Evolutionary conservation across 305 asterid genomes (phyloP).

Genomic region (Coffea humblotiana): DNA sequence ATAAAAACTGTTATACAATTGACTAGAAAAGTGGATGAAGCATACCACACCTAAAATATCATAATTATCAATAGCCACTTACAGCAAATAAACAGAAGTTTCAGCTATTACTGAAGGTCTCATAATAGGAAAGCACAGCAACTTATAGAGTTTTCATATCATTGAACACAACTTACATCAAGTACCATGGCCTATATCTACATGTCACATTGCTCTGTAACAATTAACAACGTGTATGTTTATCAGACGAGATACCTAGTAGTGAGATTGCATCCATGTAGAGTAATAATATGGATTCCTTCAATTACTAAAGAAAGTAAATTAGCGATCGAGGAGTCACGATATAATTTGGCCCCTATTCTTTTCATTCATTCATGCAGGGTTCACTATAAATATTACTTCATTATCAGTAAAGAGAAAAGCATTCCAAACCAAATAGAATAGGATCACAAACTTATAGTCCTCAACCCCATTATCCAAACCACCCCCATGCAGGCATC

Average conservation of each 20-base stretch:
- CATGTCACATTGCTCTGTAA: not conserved
- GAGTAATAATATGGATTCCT: not conserved
- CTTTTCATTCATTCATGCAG: not conserved
- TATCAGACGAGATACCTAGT: not conserved
- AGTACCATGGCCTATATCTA: not conserved
- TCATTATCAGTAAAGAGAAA: not conserved
- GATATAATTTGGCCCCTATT: not conserved
- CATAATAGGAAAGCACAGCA: not conserved
- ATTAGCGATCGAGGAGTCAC: not conserved
- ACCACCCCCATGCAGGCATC: not conserved
- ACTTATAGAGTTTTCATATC: not conserved
- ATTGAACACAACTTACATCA: not conserved
- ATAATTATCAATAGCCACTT: not conserved
- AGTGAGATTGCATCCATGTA: not conserved
- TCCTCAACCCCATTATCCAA: not conserved
- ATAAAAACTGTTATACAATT: not conserved
- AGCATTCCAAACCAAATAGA: not conserved
- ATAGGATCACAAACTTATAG: not conserved
- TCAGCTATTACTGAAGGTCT: not conserved
- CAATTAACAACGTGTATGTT: not conserved
- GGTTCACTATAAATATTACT: not conserved
- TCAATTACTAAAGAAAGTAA: not conserved
- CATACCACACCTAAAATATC: slow-evolving; percentile 5
- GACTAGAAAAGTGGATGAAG: not conserved
- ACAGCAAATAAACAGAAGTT: not conserved